Conservation (phyloP, 805 yeast genomes). For the Metschnikowia santaceciliae region DNA sequence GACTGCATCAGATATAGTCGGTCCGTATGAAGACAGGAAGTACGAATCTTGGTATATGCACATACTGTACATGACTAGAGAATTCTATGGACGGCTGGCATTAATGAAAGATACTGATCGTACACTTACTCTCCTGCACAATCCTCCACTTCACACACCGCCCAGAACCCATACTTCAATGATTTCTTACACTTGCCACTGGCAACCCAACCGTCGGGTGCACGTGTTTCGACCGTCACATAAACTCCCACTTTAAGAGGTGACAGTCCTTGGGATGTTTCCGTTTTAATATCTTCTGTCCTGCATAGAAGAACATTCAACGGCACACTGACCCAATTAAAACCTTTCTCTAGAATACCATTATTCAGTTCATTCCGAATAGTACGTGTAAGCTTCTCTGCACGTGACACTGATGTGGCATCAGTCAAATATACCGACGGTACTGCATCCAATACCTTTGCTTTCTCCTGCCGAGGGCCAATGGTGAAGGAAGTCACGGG, state of each 20-base stretch:
- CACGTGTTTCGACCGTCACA: constrained; percentile 23
- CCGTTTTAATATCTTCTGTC: no score
- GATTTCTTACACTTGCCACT: constrained; percentile 11
- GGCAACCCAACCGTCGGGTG: constrained; percentile 21
- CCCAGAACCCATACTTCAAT: constrained; percentile 29
- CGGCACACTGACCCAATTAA: constrained; percentile 37
- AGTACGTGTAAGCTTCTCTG: constrained; percentile 28
- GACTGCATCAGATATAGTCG: no score
- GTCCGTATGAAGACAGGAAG: no score
- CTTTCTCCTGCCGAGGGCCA: constrained; percentile 18
- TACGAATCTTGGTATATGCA: no score
- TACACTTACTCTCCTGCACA: neutral
- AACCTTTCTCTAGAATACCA: constrained; percentile 16
- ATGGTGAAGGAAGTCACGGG: constrained; percentile 25
- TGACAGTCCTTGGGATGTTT: no score
- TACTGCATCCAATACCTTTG: constrained; percentile 25
- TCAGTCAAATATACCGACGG: constrained; percentile 34
- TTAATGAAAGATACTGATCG: no score
- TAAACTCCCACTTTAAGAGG: constrained; percentile 25
- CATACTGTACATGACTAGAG: no score
- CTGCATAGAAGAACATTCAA: constrained; percentile 15
- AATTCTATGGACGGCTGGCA: no score
- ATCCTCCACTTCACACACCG: constrained; percentile 7
- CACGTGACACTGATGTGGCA: constrained; percentile 26
- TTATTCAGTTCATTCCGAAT: constrained; percentile 14